phyloP scores from a whole-genome alignment of 2,329 filamentous ascomycete species.

The Aspergillus novoparasiticus region DNA sequence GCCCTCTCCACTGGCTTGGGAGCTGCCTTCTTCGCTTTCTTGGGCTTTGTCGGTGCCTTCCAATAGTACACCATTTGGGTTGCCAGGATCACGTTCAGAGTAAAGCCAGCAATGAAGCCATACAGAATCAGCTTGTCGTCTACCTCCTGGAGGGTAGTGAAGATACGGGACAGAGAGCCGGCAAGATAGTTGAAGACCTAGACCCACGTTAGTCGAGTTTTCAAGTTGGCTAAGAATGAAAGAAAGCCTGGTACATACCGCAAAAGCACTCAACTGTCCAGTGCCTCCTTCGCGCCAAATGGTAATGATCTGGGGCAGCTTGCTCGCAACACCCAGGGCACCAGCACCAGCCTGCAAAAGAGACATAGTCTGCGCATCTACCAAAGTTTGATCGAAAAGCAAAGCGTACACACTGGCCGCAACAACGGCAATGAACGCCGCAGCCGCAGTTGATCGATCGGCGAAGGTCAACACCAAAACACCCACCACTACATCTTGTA shows the following conservation, averaged over 20 bases:
- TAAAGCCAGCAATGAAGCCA: slow-evolving; percentile 87
- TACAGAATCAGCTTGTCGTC: slow-evolving; percentile 96
- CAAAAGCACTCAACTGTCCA: slow-evolving; percentile 94
- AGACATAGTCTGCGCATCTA: slow-evolving; percentile 68
- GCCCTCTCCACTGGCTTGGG: slow-evolving; percentile 29
- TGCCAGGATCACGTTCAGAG: slow-evolving; percentile 84
- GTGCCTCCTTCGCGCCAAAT: slow-evolving; percentile 85
- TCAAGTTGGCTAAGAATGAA: not conserved
- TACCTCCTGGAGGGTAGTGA: slow-evolving; percentile 96
- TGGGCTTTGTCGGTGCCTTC: slow-evolving; percentile 62
- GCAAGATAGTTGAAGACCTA: slow-evolving; percentile 98
- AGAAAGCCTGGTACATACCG: slow-evolving; percentile 61
- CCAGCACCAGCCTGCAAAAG: slow-evolving; percentile 85
- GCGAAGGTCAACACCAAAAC: slow-evolving; percentile 84
- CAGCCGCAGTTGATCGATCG: slow-evolving; percentile 68
- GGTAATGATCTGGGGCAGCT: slow-evolving; percentile 88
- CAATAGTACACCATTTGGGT: slow-evolving; percentile 95
- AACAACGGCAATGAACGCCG: slow-evolving; percentile 75
- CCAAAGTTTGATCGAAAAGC: slow-evolving; percentile 63
- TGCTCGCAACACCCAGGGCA: slow-evolving; percentile 80
- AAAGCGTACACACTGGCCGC: slow-evolving; percentile 70
- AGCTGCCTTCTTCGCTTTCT: slow-evolving; percentile 30
- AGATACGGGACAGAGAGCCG: slow-evolving; percentile 91
- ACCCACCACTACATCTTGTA: slow-evolving; percentile 89
- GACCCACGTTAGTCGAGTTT: not conserved